These are phyloP conservation scores for Naegleria fowleri DNA, from an alignment of 208 protist genomes.

Conservation along the genomic window DNA sequence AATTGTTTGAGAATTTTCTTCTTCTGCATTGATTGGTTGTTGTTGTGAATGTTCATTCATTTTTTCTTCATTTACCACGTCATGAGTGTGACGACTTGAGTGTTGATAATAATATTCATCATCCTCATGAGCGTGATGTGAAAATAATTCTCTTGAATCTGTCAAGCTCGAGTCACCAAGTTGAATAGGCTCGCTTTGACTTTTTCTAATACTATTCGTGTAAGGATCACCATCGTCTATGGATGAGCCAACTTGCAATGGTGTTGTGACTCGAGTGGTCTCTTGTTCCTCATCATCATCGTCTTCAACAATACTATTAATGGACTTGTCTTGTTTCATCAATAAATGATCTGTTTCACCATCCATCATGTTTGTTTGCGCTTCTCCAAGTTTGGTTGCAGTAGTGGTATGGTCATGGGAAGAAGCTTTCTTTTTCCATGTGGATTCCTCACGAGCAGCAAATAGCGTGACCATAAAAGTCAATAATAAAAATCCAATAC, in stretches of 20 bases:
- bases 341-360: background rate
- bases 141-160: too few species aligned
- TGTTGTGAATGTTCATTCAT: background rate
- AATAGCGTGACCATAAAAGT: background rate
- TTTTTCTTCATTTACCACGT: background rate
- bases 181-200: background rate
- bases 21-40: background rate
- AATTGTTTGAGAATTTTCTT: background rate
- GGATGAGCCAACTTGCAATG: too few species aligned
- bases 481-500: constrained; percentile 7
- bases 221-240: too few species aligned
- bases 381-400: background rate
- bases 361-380: background rate
- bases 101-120: too few species aligned
- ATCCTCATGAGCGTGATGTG: too few species aligned
- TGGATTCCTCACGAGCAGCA: background rate
- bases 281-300: too few species aligned
- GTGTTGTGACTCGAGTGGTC: too few species aligned
- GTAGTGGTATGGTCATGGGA: too few species aligned
- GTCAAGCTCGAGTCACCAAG: background rate
- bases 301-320: too few species aligned
- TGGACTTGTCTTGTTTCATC: background rate
- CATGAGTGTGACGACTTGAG: too few species aligned
- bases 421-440: background rate
- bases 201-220: background rate